These are phyloP conservation scores for Tephrocybe sp. DNA, from an alignment of 768 basidiomycete genomes.

Conservation along the genomic window DNA sequence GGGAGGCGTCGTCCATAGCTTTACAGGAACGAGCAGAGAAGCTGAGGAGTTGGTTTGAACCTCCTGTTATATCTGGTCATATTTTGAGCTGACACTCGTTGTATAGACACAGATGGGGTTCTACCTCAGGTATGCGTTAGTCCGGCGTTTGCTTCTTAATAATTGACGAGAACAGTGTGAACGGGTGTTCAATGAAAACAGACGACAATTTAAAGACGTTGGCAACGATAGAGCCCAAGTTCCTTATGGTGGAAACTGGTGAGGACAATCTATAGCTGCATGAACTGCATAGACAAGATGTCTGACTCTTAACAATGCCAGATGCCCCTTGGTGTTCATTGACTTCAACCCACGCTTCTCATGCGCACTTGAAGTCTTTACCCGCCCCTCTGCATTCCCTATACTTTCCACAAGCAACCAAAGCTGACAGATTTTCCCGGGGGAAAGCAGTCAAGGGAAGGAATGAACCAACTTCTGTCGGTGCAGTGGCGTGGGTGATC, in stretches of 20 bases:
- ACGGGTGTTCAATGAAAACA: constrained; percentile 80
- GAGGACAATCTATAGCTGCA: constrained; percentile 5
- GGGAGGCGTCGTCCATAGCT: constrained; percentile 83
- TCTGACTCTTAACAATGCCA: too few relatives aligned
- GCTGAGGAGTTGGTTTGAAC: constrained; percentile 60
- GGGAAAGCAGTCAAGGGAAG: constrained; percentile 74
- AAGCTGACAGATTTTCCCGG: constrained; percentile 56
- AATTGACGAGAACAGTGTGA: constrained; percentile 48
- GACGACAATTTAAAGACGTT: constrained; percentile 58
- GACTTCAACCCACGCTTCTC: constrained; percentile 65
- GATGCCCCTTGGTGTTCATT: constrained; percentile 78
- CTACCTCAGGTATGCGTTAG: constrained; percentile 48
- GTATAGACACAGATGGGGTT: constrained; percentile 71
- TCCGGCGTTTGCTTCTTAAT: background rate
- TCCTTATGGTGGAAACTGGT: constrained; percentile 78
- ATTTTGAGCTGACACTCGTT: background rate
- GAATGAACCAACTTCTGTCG: constrained; percentile 69
- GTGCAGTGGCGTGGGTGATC: constrained; percentile 74
- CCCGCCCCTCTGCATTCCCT: constrained; percentile 43
- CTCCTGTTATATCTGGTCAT: background rate
- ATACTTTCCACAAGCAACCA: constrained; percentile 52
- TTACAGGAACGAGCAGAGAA: constrained; percentile 69
- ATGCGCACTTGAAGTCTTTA: constrained; percentile 45
- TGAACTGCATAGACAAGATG: too few relatives aligned
- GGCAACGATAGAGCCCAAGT: constrained; percentile 55